Evolutionary conservation across 2,329 filamentous ascomycete species (phyloP), one percentile per base, ranked within the genome.

Genomic region (Sordariomycetes sp.): DNA sequence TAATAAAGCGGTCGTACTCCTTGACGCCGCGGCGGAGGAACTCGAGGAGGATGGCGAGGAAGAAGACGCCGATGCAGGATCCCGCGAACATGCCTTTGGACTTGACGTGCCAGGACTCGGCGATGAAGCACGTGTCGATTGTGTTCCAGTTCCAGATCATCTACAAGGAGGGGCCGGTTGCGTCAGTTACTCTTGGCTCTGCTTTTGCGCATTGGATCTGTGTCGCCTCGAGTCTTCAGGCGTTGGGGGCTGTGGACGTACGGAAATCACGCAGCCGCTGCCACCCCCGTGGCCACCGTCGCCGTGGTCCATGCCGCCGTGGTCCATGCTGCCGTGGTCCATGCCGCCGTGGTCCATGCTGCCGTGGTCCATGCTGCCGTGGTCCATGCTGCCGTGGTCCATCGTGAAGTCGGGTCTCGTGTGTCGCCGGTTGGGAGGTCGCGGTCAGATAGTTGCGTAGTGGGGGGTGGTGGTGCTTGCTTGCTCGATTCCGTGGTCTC

Each of bases 131-230:
- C 22, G 84, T 71, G 66, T 87, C 82, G 66, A 87, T 73, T 2
- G 84, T 86, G 68, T 87, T 76, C 85, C 85, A 89, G 69, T 90
- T 90, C 85, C 86, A 89, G 48, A 89, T 74, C 87, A 90, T 90
- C 85, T 88, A 50, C 7, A 8, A 3, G 22, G n/a, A n/a, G n/a
- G n/a, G n/a, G n/a, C n/a, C n/a, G n/a, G n/a, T n/a, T n/a, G n/a
- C n/a, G n/a, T n/a, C n/a, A n/a, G n/a, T n/a, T n/a, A n/a, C n/a
- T n/a, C n/a, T n/a, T n/a, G n/a, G 50, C 24, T 56, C 28, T 52
- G 52, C 25, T 10, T 53, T n/a, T 15, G 4, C 20, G 12, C 10
- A 20, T 8, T 8, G 42, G 42, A n/a, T n/a, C n/a, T n/a, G 45
- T n/a, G 10, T 50, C 2, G 39, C n/a, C 2, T 17, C 15, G 39